These are phyloP conservation scores for Erythrophleum ivorense DNA, from an alignment of 331 rosid species.

Conservation along the genomic window DNA sequence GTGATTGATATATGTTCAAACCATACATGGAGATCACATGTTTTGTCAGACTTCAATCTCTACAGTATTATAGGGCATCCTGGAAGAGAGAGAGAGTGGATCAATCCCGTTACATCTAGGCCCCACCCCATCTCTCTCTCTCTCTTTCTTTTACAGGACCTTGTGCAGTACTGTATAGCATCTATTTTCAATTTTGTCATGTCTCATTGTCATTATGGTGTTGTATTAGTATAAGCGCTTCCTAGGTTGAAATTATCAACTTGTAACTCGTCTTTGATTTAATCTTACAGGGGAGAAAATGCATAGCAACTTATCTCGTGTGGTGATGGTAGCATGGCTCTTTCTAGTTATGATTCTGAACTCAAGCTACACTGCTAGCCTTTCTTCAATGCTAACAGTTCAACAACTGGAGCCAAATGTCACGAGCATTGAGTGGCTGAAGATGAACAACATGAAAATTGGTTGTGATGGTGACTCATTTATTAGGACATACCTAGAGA, in stretches of 20 bases:
- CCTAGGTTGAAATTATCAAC: background rate
- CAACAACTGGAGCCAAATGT: constrained; percentile 44
- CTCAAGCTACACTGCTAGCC: constrained; percentile 79
- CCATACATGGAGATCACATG: too few species aligned
- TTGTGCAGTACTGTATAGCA: too few species aligned
- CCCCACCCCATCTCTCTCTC: too few species aligned
- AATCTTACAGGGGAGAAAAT: constrained; percentile 56
- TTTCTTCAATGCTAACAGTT: constrained; percentile 77
- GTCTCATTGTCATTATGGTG: too few species aligned
- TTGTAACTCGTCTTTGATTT: constrained; percentile 13
- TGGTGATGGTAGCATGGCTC: constrained; percentile 63
- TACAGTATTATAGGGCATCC: too few species aligned
- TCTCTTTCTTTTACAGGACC: too few species aligned
- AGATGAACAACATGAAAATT: constrained; percentile 49
- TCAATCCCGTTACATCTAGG: too few species aligned
- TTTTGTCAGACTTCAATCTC: too few species aligned
- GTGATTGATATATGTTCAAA: too few species aligned
- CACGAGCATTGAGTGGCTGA: constrained; percentile 56
- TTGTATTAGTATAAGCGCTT: too few species aligned
- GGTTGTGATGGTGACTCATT: constrained; percentile 68
- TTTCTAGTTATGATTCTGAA: constrained; percentile 59
- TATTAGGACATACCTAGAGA: constrained; percentile 45
- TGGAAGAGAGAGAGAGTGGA: too few species aligned
- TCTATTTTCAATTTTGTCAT: too few species aligned
- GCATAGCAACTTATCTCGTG: constrained; percentile 49